Base-by-base conservation (phyloP, 2,329 filamentous ascomycete genomes). In the Aspergillus tubingensis region DNA sequence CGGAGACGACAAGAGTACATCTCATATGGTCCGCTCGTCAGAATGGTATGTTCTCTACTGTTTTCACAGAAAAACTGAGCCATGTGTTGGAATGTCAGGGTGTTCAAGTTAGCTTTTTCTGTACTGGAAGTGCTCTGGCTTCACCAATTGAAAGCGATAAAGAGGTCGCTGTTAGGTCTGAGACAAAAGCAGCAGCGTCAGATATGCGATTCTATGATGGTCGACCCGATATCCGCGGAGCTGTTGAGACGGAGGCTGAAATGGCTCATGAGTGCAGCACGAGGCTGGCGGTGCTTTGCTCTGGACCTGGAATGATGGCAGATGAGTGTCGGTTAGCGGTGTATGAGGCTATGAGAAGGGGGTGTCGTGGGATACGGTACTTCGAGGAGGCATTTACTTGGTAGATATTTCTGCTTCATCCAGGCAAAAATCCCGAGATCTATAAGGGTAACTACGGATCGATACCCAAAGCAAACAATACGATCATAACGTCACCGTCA, bases 1-100 rank as follows among this genome's bases (percentile, higher is more conserved):
- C 39, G 50, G 44, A 54, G 21, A 56, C 57, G 32, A 53, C 54
- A 4, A 49, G 52, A 5, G 36, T 62, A 21, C 43, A 54, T 32
- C 57, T 58, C 21, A 32, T 72, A 25, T 68, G 70, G 68, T 49
- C 68, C 3, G 56, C 64, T n/a, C 63, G 65, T 17, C 65, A 72
- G 50, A 54, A 61, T 15, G 57, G 54, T 30, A 63, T 70, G 53
- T 67, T 70, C 36, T 13, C 5, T 5, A 36, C 32, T 36, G 32
- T 15, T 3, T 2, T 36, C 11, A 5, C 11, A 1, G 32, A 15
- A 3, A 11, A 36, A 1, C 4, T 36, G 32, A 36, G 32, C 11
- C 32, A 36, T 2, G 11, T 36, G 2, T 36, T 36, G 3, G 10
- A 36, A 2, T 36, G 32, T 5, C 11, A 36, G 32, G 32, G 32